Conservation (phyloP, 306 rosid species). For the Acacia crassicarpa region DNA sequence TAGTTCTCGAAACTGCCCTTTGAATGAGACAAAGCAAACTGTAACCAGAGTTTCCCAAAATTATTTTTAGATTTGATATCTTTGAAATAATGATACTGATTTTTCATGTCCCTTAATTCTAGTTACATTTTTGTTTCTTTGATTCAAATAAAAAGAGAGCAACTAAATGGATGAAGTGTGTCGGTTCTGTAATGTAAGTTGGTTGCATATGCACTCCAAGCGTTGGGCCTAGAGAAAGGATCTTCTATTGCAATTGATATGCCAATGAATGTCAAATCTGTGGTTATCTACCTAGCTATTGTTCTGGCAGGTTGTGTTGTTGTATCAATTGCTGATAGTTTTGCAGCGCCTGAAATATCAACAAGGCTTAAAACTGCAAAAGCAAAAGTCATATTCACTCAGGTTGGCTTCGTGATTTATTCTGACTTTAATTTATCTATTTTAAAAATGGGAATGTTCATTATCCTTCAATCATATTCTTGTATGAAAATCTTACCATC, state of each 20-base stretch:
- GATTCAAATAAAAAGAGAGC: neutral
- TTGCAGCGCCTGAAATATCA: slow-evolving; percentile 89
- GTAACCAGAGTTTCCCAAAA: neutral
- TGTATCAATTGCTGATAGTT: slow-evolving; percentile 98
- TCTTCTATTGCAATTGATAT: slow-evolving; percentile 93
- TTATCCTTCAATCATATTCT: too few species aligned
- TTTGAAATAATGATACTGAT: neutral
- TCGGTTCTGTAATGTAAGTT: slow-evolving; percentile 59
- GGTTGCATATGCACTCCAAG: slow-evolving; percentile 75
- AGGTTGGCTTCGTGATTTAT: slow-evolving; percentile 51
- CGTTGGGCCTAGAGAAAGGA: slow-evolving; percentile 74
- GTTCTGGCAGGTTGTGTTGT: slow-evolving; percentile 82
- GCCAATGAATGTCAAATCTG: slow-evolving; percentile 87
- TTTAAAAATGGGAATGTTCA: too few species aligned
- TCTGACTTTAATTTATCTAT: slow-evolving; percentile 5
- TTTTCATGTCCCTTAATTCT: neutral
- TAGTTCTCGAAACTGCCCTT: neutral
- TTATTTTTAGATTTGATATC: neutral
- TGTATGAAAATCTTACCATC: too few species aligned
- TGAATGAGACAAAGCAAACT: slow-evolving; percentile 14
- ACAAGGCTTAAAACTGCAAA: slow-evolving; percentile 75
- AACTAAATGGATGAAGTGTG: slow-evolving; percentile 16
- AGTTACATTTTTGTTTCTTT: slow-evolving; percentile 1
- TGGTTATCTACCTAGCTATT: slow-evolving; percentile 86
- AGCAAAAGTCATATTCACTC: slow-evolving; percentile 90